These are phyloP conservation scores for Phytophthora idaei DNA, from an alignment of 352 stramenopile species.

Conservation along the genomic window DNA sequence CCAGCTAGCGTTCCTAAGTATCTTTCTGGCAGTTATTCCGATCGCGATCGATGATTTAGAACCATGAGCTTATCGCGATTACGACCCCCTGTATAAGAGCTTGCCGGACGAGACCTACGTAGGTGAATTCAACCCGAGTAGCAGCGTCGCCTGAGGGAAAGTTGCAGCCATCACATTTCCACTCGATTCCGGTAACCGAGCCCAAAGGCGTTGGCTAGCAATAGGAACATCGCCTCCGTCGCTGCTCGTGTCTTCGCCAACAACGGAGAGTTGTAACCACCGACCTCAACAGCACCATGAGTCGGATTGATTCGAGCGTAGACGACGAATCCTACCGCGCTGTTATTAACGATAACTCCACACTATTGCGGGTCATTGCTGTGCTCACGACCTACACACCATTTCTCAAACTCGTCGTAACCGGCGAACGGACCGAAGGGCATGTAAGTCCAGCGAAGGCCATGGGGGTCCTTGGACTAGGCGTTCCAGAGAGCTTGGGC, in stretches of 20 bases:
- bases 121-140: conserved; percentile 21
- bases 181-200: conserved; percentile 29
- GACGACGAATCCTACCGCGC: conserved; percentile 19
- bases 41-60: conserved; percentile 26
- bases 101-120: conserved; percentile 23
- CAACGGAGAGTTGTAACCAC: conserved; percentile 12
- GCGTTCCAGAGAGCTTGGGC: conserved; percentile 24
- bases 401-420: conserved; percentile 21
- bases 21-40: conserved; percentile 16
- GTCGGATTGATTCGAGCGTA: conserved; percentile 20
- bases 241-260: conserved; percentile 19
- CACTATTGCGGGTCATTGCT: conserved; percentile 16
- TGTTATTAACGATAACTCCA: conserved; percentile 13
- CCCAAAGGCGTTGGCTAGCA: conserved; percentile 18
- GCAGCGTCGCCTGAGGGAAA: conserved; percentile 11
- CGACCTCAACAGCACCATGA: conserved; percentile 23
- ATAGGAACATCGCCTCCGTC: conserved; percentile 19
- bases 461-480: conserved; percentile 11
- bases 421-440: conserved; percentile 16
- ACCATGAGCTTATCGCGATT: conserved; percentile 24
- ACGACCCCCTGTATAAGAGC: conserved; percentile 13
- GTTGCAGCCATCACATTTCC: conserved; percentile 31
- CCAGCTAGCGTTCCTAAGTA: conserved; percentile 15
- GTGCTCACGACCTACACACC: conserved; percentile 2
- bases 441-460: conserved; percentile 25